Evolutionary conservation across 192 early-diverging fungal genomes (phyloP).

Genomic region (Gamsiella multidivaricata): DNA sequence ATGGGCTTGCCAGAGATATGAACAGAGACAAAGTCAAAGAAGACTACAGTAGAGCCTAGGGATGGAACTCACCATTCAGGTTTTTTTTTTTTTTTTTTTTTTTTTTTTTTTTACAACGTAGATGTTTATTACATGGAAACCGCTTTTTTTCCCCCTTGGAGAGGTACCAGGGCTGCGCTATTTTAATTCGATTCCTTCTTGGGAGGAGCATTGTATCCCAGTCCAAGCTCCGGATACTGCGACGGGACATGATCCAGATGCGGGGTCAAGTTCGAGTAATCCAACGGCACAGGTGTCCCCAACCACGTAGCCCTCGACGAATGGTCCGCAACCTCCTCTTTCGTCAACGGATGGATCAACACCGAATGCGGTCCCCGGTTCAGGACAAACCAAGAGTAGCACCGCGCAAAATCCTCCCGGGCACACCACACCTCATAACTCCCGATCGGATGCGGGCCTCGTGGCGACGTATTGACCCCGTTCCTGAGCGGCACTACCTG

Average conservation of each 20-base stretch:
- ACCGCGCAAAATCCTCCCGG: conserved; percentile 66
- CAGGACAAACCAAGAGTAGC: conserved; percentile 65
- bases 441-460: conserved; percentile 72
- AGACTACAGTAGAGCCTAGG: too few species aligned
- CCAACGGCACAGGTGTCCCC: conserved; percentile 65
- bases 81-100: not conserved
- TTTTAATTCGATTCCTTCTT: not conserved
- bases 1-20: too few species aligned
- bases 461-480: conserved; percentile 55
- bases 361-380: conserved; percentile 62
- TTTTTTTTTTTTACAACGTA: too few species aligned
- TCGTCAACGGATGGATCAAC: conserved; percentile 73
- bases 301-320: conserved; percentile 66
- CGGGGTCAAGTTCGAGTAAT: conserved; percentile 42
- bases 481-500: conserved; percentile 59
- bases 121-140: too few species aligned
- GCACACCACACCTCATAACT: conserved; percentile 75
- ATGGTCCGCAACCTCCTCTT: conserved; percentile 64
- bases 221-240: conserved; percentile 71
- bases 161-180: too few species aligned
- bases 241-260: conserved; percentile 56
- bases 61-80: not conserved
- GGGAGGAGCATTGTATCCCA: conserved; percentile 66
- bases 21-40: too few species aligned
- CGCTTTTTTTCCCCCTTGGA: not conserved